Conservation (phyloP, 2,329 filamentous ascomycete genomes). For the Nigrograna mackinnonii region DNA sequence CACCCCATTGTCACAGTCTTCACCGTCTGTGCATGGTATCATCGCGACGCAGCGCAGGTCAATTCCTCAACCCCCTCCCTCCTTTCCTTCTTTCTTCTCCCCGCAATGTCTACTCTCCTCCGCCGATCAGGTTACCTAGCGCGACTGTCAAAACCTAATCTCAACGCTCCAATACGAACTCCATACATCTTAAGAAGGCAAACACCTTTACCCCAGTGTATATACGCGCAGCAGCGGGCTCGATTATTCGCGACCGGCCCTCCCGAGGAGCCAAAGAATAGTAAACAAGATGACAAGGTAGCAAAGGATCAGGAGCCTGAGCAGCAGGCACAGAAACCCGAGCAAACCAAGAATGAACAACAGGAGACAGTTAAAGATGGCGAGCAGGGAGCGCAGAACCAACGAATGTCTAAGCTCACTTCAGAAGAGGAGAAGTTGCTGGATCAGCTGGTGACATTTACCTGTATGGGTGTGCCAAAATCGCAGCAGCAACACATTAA, state of each 20-base stretch:
- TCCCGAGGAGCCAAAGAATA: constrained; percentile 35
- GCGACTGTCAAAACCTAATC: constrained; percentile 62
- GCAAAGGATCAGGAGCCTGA: constrained; percentile 25
- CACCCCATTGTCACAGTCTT: constrained; percentile 4
- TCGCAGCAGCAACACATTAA: constrained; percentile 64
- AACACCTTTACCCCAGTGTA: constrained; percentile 45
- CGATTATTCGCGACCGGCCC: constrained; percentile 47
- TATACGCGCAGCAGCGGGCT: constrained; percentile 47
- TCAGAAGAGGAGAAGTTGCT: constrained; percentile 62
- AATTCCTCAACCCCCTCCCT: constrained; percentile 10
- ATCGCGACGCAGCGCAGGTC: constrained; percentile 4
- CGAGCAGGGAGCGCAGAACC: constrained; percentile 39
- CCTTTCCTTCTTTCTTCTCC: constrained; percentile 18
- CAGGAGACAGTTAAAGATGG: constrained; percentile 41
- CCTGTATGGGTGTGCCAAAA: constrained; percentile 64
- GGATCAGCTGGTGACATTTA: constrained; percentile 57
- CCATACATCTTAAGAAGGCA: constrained; percentile 40
- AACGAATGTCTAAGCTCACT: constrained; percentile 50
- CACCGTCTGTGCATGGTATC: constrained; percentile 20
- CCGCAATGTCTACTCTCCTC: constrained; percentile 68
- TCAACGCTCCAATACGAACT: constrained; percentile 56
- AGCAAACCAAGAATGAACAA: constrained; percentile 35
- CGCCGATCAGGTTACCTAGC: constrained; percentile 69
- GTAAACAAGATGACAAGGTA: constrained; percentile 25
- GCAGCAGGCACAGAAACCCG: constrained; percentile 25